phyloP scores from a whole-genome alignment of 257 asterid genomes.

The Sherardia arvensis region DNA sequence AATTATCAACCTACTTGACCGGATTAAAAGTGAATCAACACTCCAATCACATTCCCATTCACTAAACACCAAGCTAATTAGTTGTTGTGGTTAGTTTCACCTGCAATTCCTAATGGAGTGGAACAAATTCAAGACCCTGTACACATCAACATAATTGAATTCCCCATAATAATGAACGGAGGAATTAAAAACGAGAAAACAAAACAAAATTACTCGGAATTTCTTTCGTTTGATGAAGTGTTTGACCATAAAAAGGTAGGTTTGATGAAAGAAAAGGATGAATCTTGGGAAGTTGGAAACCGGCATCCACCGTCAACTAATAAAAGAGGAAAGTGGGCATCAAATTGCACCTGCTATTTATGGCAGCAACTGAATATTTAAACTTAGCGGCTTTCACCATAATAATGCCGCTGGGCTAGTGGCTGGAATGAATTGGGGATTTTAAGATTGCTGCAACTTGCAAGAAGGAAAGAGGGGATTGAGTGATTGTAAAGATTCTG shows the following conservation, averaged over 20 bases:
- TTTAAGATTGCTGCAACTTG: conserved; percentile 12
- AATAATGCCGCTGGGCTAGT: background rate
- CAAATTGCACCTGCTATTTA: conserved; percentile 11
- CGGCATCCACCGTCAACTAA: conserved; percentile 4
- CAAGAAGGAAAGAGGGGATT: background rate
- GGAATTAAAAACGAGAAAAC: background rate
- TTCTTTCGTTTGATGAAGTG: background rate
- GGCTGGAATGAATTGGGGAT: conserved; percentile 1
- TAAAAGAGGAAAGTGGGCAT: background rate
- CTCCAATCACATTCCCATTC: background rate
- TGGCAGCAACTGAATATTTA: background rate
- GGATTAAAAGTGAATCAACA: background rate
- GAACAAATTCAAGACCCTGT: background rate
- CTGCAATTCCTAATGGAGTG: conserved; percentile 6
- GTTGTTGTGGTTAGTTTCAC: conserved; percentile 1
- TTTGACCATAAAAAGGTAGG: conserved; percentile 10
- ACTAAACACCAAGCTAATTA: background rate
- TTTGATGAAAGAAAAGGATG: conserved; percentile 3
- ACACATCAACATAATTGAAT: background rate
- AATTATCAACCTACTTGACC: background rate
- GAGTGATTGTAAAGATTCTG: conserved; percentile 12
- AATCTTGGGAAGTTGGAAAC: background rate
- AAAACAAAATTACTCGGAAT: background rate
- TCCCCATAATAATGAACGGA: background rate
- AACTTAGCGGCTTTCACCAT: background rate